phyloP scores from a whole-genome alignment of 2,329 filamentous ascomycete species.

The Pseudogymnoascus sp. region DNA sequence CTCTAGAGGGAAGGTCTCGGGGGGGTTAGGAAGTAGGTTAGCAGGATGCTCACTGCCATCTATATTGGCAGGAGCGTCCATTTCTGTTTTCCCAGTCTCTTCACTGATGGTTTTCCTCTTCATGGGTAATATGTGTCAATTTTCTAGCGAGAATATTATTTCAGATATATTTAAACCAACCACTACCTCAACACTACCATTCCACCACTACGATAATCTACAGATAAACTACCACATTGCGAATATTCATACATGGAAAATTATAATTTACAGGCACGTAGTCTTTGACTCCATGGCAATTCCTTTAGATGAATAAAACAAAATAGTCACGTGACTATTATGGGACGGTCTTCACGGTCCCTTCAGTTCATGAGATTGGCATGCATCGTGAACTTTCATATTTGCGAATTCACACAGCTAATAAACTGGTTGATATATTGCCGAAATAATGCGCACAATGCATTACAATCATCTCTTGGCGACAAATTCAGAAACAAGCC shows the following conservation, averaged over 20 bases:
- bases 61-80: conserved; percentile 8
- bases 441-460: background rate
- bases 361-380: background rate
- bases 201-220: background rate
- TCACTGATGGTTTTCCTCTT: background rate
- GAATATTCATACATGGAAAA: background rate
- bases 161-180: background rate
- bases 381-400: background rate
- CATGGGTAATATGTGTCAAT: background rate
- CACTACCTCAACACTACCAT: background rate
- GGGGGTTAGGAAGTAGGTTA: background rate
- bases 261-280: background rate
- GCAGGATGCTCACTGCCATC: conserved; percentile 5
- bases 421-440: background rate
- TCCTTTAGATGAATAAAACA: background rate
- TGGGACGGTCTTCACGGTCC: background rate
- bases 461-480: background rate
- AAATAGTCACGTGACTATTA: background rate
- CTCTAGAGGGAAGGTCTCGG: background rate
- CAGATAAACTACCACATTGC: background rate
- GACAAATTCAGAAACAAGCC: background rate
- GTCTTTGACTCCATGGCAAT: background rate
- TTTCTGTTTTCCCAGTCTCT: conserved; percentile 4
- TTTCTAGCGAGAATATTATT: conserved; percentile 2
- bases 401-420: background rate